Evolutionary conservation across 2,329 filamentous ascomycete genomes (phyloP).

Genomic region (Fonsecaea multimorphosa): DNA sequence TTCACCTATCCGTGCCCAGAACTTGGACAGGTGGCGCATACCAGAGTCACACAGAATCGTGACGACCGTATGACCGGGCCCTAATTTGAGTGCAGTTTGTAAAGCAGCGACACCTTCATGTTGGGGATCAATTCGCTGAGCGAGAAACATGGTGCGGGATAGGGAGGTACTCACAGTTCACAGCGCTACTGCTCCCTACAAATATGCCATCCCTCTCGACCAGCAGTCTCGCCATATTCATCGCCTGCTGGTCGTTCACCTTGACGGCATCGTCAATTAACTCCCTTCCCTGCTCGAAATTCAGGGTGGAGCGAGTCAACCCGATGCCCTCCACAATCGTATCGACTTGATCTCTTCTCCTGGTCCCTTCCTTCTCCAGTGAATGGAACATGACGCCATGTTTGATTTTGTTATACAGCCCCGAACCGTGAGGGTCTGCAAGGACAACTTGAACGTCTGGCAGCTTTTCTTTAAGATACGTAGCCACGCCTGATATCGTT

Average conservation of each 20-base stretch:
- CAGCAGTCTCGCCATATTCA: slow-evolving; percentile 92
- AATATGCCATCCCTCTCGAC: slow-evolving; percentile 97
- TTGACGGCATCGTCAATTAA: slow-evolving; percentile 88
- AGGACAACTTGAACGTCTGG: slow-evolving; percentile 73
- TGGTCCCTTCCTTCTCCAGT: slow-evolving; percentile 88
- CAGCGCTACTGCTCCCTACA: slow-evolving; percentile 90
- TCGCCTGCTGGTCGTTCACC: slow-evolving; percentile 86
- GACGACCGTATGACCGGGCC: slow-evolving; percentile 56
- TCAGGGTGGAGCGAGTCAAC: slow-evolving; percentile 90
- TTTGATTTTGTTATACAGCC: slow-evolving; percentile 87
- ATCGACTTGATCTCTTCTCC: slow-evolving; percentile 89
- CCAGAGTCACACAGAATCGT: slow-evolving; percentile 59
- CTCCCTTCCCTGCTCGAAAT: slow-evolving; percentile 86
- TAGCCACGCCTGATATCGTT: slow-evolving; percentile 84
- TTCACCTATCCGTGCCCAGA: slow-evolving; percentile 57
- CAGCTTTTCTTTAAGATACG: slow-evolving; percentile 78
- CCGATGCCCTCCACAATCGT: slow-evolving; percentile 95
- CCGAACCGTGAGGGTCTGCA: slow-evolving; percentile 92
- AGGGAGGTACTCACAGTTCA: slow-evolving; percentile 71
- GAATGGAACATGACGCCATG: slow-evolving; percentile 94
- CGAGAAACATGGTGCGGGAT: background rate
- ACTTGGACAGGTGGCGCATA: slow-evolving; percentile 58
- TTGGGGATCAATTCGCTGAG: slow-evolving; percentile 21
- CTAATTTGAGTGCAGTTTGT: slow-evolving; percentile 53
- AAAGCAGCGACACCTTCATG: slow-evolving; percentile 55